Evolutionary conservation across 1,139 yeast genomes (phyloP).

Genomic region (Protomyces lactucae-debilis): DNA sequence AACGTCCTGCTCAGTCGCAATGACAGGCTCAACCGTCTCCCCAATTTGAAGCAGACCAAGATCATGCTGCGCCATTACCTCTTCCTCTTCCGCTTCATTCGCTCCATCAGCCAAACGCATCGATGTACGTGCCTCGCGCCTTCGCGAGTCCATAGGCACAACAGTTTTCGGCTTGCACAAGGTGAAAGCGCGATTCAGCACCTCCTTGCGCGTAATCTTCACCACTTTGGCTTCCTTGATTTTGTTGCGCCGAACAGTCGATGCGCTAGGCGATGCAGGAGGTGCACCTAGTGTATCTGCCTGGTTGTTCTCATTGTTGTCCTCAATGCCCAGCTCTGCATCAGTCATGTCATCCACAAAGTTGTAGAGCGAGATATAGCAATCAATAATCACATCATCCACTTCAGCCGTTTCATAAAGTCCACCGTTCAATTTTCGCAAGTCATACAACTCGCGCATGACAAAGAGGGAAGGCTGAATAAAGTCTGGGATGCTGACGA

Average conservation of each 20-base stretch:
- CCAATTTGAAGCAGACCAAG: no score
- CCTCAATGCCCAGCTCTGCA: not conserved
- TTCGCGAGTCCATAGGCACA: no score
- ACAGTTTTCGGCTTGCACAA: slow-evolving; percentile 4
- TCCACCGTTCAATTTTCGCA: slow-evolving; percentile 27
- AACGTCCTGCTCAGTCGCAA: no score
- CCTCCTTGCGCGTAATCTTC: slow-evolving; percentile 7
- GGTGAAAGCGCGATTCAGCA: slow-evolving; percentile 9
- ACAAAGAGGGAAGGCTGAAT: slow-evolving; percentile 5
- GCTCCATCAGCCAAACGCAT: no score
- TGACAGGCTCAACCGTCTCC: no score
- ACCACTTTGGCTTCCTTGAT: not conserved
- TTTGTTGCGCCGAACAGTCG: not conserved
- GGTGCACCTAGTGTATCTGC: not conserved
- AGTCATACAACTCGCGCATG: slow-evolving; percentile 24
- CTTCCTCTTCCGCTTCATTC: no score
- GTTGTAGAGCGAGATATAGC: slow-evolving; percentile 17
- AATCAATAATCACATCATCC: slow-evolving; percentile 27
- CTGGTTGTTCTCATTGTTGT: no score
- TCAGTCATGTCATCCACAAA: not conserved
- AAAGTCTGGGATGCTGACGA: not conserved
- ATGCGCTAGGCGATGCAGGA: not conserved
- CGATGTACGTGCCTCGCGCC: no score
- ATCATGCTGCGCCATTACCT: no score
- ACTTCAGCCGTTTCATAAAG: slow-evolving; percentile 25